Evolutionary conservation across 768 basidiomycete genomes (phyloP), one percentile per base, ranked within the genome.

Genomic region (Trametes villosa): DNA sequence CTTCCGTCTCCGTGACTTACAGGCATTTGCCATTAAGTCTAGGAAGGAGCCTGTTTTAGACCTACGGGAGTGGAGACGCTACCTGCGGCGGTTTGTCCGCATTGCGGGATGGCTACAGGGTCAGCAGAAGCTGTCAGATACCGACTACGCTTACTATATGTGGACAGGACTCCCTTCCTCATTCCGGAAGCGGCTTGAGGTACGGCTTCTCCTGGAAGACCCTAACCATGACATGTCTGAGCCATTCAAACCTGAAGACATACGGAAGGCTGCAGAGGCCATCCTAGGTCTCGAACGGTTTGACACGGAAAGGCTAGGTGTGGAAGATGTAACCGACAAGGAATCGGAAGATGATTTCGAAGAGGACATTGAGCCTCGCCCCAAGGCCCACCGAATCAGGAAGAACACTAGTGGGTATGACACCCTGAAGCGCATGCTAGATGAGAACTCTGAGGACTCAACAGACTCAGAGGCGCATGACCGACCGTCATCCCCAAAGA

Each of bases 41-140:
- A 17, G 5, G 17, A 17, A 34, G 34, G 26, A 31, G 2, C 45
- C 52, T 12, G 26, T 63, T 27, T 29, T 24, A 13, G 47, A 41
- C 17, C 17, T 63, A 29, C 46, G 52, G 24, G 42, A 58, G 9
- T 63, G 57, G 62, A 52, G 45, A 22, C 24, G 31, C 29, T 63
- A 63, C 40, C 40, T 36, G 3, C 24, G 57, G 4, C 46, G 47
- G 13, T 63, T 58, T 42, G 57, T 63, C 34, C 44, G 56, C 13
- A 63, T 63, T 53, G 62, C 44, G 4, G 62, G 57, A 8, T 63
- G 62, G 62, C 47, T 63, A 17, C 42, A 45, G 20, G 36, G 53
- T 9, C n/a, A 63, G 15, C 42, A 36, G 17, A 53, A 53, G 36
- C 18, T 63, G 15, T 36, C 44, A 2, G 56, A 53, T 6, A 5